Percentiles rank a stretch among this genome's conserved stretches.
These are phyloP conservation scores for Colletotrichum lindemuthianum DNA, from an alignment of 2,329 filamentous ascomycete species.

Conservation along the genomic window DNA sequence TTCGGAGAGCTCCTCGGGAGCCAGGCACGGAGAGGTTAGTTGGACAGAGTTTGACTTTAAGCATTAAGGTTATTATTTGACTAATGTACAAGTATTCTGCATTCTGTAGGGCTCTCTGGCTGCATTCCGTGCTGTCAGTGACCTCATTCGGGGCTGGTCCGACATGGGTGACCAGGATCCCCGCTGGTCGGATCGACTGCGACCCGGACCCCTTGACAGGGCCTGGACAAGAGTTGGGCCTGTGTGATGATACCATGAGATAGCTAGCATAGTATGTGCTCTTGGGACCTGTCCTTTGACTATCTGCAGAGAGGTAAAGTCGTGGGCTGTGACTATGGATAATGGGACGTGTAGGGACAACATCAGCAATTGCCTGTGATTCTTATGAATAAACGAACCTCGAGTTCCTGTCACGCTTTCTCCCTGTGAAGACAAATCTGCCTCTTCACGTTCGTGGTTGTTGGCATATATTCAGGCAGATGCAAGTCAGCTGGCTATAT, in stretches of 20 bases:
- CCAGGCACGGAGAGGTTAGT: not conserved
- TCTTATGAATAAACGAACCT: too few relatives aligned
- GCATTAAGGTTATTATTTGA: conserved; percentile 31
- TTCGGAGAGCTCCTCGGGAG: conserved; percentile 8
- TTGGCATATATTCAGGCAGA: too few relatives aligned
- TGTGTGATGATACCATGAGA: not conserved
- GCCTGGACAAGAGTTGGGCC: not conserved
- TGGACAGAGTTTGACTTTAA: conserved; percentile 28
- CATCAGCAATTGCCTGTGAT: too few relatives aligned
- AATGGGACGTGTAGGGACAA: too few relatives aligned
- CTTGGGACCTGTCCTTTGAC: too few relatives aligned
- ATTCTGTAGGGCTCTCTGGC: not conserved
- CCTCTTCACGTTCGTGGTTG: too few relatives aligned
- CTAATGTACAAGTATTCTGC: too few relatives aligned
- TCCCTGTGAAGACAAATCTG: too few relatives aligned
- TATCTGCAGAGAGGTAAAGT: too few relatives aligned
- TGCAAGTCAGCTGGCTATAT: too few relatives aligned
- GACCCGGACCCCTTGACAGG: conserved; percentile 25
- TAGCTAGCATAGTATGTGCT: not conserved
- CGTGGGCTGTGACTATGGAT: too few relatives aligned
- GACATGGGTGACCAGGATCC: not conserved
- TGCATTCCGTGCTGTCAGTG: not conserved
- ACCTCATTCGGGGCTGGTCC: conserved; percentile 20
- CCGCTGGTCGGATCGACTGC: conserved; percentile 16
- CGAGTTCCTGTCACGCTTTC: too few relatives aligned